Evolutionary conservation across 108 stramenopile genomes (phyloP).

Genomic region (Cyclotella sp.): DNA sequence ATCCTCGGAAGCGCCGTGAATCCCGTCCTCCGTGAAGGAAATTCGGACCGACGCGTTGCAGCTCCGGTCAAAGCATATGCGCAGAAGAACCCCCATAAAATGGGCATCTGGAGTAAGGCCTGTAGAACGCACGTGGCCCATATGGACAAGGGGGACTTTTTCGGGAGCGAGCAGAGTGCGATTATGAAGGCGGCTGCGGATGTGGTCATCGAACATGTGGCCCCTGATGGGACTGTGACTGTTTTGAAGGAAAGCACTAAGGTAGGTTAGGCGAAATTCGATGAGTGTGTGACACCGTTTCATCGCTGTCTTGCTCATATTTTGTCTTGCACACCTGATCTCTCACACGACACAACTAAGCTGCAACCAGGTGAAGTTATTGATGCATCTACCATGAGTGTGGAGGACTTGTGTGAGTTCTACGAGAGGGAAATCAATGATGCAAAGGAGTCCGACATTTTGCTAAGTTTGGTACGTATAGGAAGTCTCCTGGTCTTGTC

Average conservation of each 20-base stretch:
- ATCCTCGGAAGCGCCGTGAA: conserved; percentile 93
- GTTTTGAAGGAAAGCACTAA: conserved; percentile 75
- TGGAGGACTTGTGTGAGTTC: conserved; percentile 66
- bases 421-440: conserved; percentile 86
- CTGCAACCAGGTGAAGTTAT: conserved; percentile 87
- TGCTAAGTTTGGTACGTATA: conserved; percentile 62
- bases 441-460: conserved; percentile 82
- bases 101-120: conserved; percentile 90
- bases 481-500: neutral
- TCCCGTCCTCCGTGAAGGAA: conserved; percentile 93
- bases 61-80: conserved; percentile 93
- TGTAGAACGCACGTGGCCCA: conserved; percentile 88
- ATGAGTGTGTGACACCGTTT: no score
- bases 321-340: neutral
- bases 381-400: conserved; percentile 81
- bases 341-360: conserved; percentile 1
- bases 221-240: conserved; percentile 59
- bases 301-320: neutral
- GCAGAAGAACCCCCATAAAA: conserved; percentile 93
- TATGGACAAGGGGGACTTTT: conserved; percentile 93
- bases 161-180: conserved; percentile 78
- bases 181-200: conserved; percentile 66
- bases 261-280: conserved; percentile 6
- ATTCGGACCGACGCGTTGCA: conserved; percentile 92
- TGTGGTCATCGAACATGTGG: conserved; percentile 74